A percentile compares a stretch with the other conserved stretches of the same genome.
Conservation (phyloP, 2,329 filamentous ascomycete species). For the Sordariomycetes sp. region DNA sequence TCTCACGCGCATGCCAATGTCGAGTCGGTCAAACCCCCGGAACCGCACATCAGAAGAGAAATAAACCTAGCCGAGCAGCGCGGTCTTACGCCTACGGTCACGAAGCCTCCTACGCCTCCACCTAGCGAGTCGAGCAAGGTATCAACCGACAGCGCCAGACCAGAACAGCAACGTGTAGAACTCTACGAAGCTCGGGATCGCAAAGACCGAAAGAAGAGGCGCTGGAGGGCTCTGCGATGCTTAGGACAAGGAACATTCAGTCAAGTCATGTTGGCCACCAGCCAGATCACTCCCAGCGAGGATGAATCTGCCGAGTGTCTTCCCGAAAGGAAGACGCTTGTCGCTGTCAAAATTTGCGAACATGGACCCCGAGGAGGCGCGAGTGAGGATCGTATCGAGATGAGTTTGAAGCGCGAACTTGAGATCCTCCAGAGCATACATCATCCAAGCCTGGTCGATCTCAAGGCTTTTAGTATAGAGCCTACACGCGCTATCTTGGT, state of each 20-base stretch:
- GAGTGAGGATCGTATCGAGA: conserved; percentile 86
- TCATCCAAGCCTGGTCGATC: conserved; percentile 82
- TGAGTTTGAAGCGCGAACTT: conserved; percentile 87
- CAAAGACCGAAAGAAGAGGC: conserved; percentile 58
- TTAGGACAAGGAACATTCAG: conserved; percentile 95
- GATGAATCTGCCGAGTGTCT: conserved; percentile 23
- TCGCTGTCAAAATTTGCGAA: conserved; percentile 92
- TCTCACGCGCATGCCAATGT: conserved; percentile 40
- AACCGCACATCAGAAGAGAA: conserved; percentile 58
- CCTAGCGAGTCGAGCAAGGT: conserved; percentile 61
- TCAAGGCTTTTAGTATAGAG: conserved; percentile 87
- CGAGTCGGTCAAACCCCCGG: conserved; percentile 25
- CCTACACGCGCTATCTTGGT: conserved; percentile 75
- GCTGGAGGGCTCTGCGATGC: conserved; percentile 71
- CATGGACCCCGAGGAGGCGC: conserved; percentile 90
- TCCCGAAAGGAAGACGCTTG: conserved; percentile 60
- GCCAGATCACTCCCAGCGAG: conserved; percentile 45
- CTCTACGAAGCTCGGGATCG: conserved; percentile 63
- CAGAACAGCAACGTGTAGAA: conserved; percentile 38
- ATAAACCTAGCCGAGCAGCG: conserved; percentile 70
- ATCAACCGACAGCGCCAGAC: conserved; percentile 27
- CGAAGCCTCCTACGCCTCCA: conserved; percentile 69
- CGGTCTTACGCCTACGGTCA: conserved; percentile 54
- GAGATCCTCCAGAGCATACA: conserved; percentile 85
- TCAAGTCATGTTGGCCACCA: conserved; percentile 84